Evolutionary conservation across 2,329 filamentous ascomycete genomes (phyloP).

Genomic region (Fusarium verticillioides): DNA sequence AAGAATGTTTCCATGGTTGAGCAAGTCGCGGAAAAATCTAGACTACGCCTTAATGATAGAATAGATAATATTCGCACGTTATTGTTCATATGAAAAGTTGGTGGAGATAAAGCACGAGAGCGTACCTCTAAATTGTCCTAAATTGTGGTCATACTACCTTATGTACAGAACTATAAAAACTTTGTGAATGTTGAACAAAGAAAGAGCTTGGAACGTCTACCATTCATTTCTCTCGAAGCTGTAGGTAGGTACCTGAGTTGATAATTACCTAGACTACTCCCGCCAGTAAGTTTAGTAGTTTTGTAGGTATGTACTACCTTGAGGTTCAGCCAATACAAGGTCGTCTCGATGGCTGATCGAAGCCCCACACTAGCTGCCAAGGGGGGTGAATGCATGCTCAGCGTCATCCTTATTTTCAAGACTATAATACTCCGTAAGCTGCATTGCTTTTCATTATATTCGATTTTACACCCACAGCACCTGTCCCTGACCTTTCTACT

Average conservation of each 20-base stretch:
- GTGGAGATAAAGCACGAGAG: neutral
- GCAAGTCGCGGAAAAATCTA: neutral
- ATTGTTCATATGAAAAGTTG: neutral
- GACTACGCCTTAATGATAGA: neutral
- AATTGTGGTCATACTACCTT: too few species aligned
- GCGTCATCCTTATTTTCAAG: constrained; percentile 23
- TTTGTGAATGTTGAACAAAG: neutral
- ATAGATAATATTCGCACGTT: neutral
- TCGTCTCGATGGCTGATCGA: neutral
- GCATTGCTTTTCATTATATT: neutral
- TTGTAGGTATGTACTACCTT: neutral
- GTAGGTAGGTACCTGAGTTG: neutral
- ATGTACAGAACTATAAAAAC: neutral
- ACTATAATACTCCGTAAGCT: constrained; percentile 3
- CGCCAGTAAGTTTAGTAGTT: neutral
- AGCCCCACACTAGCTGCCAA: constrained; percentile 20
- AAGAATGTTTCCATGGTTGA: neutral
- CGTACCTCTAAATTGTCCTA: neutral
- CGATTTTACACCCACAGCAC: neutral
- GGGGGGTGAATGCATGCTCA: constrained; percentile 19
- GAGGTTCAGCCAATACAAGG: neutral
- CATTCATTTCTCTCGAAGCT: neutral
- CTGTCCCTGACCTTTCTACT: neutral
- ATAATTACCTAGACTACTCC: neutral
- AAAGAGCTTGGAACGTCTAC: neutral